Evolutionary conservation across 139 green algal genomes (phyloP), one percentile per base, ranked within the genome.

Genomic region (Chlorella sp.): DNA sequence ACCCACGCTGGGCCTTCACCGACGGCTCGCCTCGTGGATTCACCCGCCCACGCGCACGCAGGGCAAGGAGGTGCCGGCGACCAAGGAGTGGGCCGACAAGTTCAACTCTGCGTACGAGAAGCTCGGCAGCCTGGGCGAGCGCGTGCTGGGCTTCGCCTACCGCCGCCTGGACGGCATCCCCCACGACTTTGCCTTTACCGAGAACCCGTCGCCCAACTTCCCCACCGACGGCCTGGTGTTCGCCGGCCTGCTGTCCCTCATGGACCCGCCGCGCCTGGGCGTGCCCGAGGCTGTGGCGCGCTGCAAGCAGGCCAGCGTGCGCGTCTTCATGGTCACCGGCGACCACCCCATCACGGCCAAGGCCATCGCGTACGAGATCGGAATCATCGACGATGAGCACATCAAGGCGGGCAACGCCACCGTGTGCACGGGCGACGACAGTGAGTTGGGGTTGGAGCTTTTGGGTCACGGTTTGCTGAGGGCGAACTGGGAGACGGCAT

Each of bases 291-390:
- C 88, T n/a, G 86, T 93, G 32, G 69, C 74, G 2, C 31, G 69
- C 49, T 80, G 73, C 73, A 73, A 67, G 30, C 66, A 50, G 26
- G 90, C 87, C 2, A 49, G 80, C 55, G 83, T 95, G 51, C 75
- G 84, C 30, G 90, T 95, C 31, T 84, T 86, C 74, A 95, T 95
- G 90, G 86, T 95, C 26, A 95, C 89, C 1, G 89, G 90, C 32
- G 89, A 94, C 72, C 89, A 94, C 76, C 84, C 88, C 14, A 82
- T 92, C 71, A 94, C 89, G 2, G 89, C 89, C 30, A 29, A 83
- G 49, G 89, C 89, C 50, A 94, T 94, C 66, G 88, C 80, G 4
- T 60, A 75, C 71, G 78, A 83, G 71, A 75, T 82, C 34, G 70
- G 73, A 6, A 34, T 93, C 20, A 31, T 29, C 5, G 5, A 50